phyloP scores from a whole-genome alignment of 306 rosid genomes.

The Fragaria ananassa region DNA sequence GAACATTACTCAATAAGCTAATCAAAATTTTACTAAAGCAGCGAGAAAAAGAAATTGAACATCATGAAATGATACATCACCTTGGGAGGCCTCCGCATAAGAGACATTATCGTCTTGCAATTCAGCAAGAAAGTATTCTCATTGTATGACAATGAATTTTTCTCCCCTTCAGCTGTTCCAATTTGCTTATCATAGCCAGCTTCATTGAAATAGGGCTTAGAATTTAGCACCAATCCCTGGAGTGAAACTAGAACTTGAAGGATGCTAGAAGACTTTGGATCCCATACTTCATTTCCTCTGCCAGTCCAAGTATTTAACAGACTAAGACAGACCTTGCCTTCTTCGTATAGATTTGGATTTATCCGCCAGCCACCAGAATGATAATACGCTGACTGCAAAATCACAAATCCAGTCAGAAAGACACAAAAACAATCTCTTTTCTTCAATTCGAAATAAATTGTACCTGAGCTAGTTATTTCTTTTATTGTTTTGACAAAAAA shows the following conservation, averaged over 20 bases:
- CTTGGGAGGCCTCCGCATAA: constrained; percentile 92
- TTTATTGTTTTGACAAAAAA: not conserved
- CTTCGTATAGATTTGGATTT: constrained; percentile 96
- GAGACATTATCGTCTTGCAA: constrained; percentile 95
- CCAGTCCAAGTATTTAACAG: constrained; percentile 99
- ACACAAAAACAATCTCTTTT: constrained; percentile 2
- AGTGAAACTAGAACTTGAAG: constrained; percentile 98
- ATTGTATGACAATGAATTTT: constrained; percentile 89
- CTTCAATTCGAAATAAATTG: not conserved
- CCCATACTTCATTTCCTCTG: constrained; percentile 99
- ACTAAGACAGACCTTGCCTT: constrained; percentile 98
- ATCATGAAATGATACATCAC: constrained; percentile 34
- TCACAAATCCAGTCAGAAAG: constrained; percentile 32
- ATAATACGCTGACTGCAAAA: constrained; percentile 89
- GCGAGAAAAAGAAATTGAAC: not conserved
- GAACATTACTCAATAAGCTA: constrained; percentile 6
- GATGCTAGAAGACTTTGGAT: constrained; percentile 94
- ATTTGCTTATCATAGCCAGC: constrained; percentile 97
- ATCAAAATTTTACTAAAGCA: constrained; percentile 14
- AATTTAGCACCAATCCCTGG: constrained; percentile 91
- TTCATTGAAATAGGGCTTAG: constrained; percentile 95
- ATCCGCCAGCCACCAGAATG: constrained; percentile 99
- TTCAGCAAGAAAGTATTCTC: constrained; percentile 85
- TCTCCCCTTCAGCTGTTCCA: constrained; percentile 99
- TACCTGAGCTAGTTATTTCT: not conserved